Percentiles rank a stretch among this genome's conserved stretches.
Conservation (phyloP, 73 alveolate species). For the Tetrahymena thermophila region DNA sequence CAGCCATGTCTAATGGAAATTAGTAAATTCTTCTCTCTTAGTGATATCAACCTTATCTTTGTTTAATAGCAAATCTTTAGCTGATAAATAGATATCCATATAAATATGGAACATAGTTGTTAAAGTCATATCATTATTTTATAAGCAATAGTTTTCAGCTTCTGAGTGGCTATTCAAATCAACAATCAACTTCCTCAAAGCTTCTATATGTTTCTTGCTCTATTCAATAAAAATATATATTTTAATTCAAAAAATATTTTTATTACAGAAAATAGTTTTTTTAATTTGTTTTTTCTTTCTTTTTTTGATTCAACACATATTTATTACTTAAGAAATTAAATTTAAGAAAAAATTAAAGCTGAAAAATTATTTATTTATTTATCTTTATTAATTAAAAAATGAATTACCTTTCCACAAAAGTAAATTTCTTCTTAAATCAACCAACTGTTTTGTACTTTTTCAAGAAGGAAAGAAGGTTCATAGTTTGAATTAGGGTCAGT, state of each 20-base stretch:
- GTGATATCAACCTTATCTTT: conserved; percentile 1
- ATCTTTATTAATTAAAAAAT: neutral
- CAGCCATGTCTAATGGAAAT: neutral
- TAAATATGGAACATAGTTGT: conserved; percentile 29
- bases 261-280: too few species aligned
- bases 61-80: neutral
- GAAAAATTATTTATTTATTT: too few species aligned
- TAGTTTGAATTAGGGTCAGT: neutral
- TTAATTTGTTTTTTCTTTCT: too few species aligned
- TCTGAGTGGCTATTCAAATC: neutral
- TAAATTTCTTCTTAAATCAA: neutral
- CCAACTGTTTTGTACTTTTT: neutral
- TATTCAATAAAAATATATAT: neutral
- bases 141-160: conserved; percentile 43
- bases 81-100: conserved; percentile 1
- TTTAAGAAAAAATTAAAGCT: too few species aligned
- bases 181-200: conserved; percentile 7
- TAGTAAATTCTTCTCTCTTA: neutral
- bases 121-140: conserved; percentile 15
- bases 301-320: too few species aligned
- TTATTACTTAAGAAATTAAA: too few species aligned
- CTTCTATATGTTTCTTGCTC: conserved; percentile 38
- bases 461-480: neutral
- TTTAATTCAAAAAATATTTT: too few species aligned
- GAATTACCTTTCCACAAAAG: neutral